Conservation (phyloP, 2,329 filamentous ascomycete genomes). For the Penicillium corylophilum region DNA sequence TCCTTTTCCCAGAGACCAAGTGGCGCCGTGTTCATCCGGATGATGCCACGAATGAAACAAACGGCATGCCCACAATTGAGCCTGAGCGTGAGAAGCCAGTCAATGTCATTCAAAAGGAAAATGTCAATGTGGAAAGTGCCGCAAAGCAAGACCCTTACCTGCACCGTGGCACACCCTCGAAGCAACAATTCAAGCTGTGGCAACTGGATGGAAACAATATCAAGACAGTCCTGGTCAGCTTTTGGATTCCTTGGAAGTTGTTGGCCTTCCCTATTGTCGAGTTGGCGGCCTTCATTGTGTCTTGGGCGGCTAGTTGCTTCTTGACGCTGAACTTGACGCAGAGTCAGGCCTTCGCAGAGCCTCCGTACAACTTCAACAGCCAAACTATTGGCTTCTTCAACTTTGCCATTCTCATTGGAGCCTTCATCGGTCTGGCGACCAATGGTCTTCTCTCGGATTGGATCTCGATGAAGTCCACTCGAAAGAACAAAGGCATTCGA, state of each 20-base stretch:
- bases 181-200: conserved; percentile 56
- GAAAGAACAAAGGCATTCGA: conserved; percentile 54
- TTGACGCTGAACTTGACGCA: conserved; percentile 62
- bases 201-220: conserved; percentile 48
- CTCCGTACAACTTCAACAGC: conserved; percentile 55
- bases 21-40: conserved; percentile 50
- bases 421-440: conserved; percentile 54
- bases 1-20: conserved; percentile 64
- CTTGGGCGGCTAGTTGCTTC: conserved; percentile 59
- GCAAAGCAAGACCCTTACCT: conserved; percentile 54
- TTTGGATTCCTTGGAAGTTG: conserved; percentile 63
- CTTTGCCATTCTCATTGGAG: conserved; percentile 57
- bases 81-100: conserved; percentile 16
- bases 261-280: conserved; percentile 63
- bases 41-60: conserved; percentile 13
- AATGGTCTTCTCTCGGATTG: conserved; percentile 58
- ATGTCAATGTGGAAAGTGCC: conserved; percentile 21
- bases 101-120: conserved; percentile 11
- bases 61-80: conserved; percentile 1
- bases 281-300: conserved; percentile 61
- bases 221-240: conserved; percentile 50
- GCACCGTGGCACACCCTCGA: conserved; percentile 55
- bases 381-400: conserved; percentile 57
- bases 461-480: conserved; percentile 55
- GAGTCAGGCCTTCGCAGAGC: conserved; percentile 54